Evolutionary conservation across 306 rosid species (phyloP).

Genomic region (Ormosia emarginata): DNA sequence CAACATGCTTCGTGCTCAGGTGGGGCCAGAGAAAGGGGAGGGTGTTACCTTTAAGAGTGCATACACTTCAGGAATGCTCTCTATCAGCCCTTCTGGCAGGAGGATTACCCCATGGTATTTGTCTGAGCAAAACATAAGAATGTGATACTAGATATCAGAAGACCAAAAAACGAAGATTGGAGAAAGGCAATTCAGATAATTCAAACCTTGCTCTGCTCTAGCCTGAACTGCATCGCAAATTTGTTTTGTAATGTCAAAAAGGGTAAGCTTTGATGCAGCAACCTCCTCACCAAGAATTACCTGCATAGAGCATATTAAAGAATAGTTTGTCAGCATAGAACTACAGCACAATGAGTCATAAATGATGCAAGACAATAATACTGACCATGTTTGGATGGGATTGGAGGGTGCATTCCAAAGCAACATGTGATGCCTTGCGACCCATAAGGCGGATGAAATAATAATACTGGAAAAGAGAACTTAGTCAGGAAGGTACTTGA

Average conservation of each 20-base stretch:
- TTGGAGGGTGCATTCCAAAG: slow-evolving; percentile 96
- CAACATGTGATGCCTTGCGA: slow-evolving; percentile 95
- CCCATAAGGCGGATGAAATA: slow-evolving; percentile 99
- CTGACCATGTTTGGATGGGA: slow-evolving; percentile 95
- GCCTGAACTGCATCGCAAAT: slow-evolving; percentile 91
- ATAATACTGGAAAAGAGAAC: slow-evolving; percentile 63
- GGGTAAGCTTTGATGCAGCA: slow-evolving; percentile 92
- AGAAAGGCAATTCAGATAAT: slow-evolving; percentile 18
- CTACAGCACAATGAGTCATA: not conserved
- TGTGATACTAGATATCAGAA: slow-evolving; percentile 18
- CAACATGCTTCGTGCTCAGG: not conserved
- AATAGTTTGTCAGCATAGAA: not conserved
- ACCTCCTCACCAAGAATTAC: slow-evolving; percentile 98
- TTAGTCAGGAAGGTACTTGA: not conserved
- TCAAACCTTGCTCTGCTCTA: slow-evolving; percentile 83
- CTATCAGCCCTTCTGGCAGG: slow-evolving; percentile 94
- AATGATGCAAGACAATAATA: slow-evolving; percentile 16
- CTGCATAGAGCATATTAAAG: slow-evolving; percentile 38
- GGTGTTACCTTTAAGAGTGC: slow-evolving; percentile 79
- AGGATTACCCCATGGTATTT: slow-evolving; percentile 94
- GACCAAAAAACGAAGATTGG: not conserved
- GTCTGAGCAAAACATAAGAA: slow-evolving; percentile 43
- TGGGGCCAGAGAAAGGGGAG: not conserved
- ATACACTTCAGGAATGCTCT: slow-evolving; percentile 97
- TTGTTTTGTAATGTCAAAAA: slow-evolving; percentile 78